Base-by-base conservation (phyloP, 345 rosid genomes). In the Cardiospermum halicacabum region DNA sequence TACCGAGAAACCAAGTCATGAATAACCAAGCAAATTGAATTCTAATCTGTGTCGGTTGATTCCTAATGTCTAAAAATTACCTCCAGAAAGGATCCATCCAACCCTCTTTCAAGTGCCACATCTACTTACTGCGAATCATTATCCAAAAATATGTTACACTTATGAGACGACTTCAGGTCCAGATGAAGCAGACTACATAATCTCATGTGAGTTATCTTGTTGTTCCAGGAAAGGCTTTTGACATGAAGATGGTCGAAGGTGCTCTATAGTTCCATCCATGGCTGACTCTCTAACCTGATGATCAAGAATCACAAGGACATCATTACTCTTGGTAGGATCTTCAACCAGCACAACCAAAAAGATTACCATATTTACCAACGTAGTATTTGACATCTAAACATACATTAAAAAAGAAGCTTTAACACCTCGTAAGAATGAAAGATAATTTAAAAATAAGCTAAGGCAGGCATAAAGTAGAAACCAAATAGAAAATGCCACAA, bases 191-290 rank as follows among this genome's bases (percentile, higher is more conserved):
- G 87, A 56, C 1, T 85, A 59, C 47, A 85, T 76, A 0, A 85
- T 74, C 61, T 37, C 99, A 95, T 6, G 96, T 74, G 5, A 94
- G 85, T 72, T 87, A 58, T 18, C 97, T 81, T 3, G 81, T 88
- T 7, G 85, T 74, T 48, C 97, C 99, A 45, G 86, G 74, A 69
- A 94, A 94, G 79, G 87, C 84, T 66, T 77, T 82, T 3, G 88
- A 71, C 79, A 79, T 40, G 94, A 81, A 53, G 93, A 75, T 61
- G 79, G 73, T 11, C 32, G 68, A 39, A 47, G 48, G 32, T 68
- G 36, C 71, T 83, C 92, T 64, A 65, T 69, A 49, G 86, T 82
- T 50, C 87, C 80, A 11, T 90, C 96, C 40, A 84, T 92, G 40
- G 86, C 97, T 39, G 78, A 75, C 9, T 64, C 70, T 69, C 83